These are phyloP conservation scores for Echium plantagineum DNA, from an alignment of 257 asterid genomes.

Conservation along the genomic window DNA sequence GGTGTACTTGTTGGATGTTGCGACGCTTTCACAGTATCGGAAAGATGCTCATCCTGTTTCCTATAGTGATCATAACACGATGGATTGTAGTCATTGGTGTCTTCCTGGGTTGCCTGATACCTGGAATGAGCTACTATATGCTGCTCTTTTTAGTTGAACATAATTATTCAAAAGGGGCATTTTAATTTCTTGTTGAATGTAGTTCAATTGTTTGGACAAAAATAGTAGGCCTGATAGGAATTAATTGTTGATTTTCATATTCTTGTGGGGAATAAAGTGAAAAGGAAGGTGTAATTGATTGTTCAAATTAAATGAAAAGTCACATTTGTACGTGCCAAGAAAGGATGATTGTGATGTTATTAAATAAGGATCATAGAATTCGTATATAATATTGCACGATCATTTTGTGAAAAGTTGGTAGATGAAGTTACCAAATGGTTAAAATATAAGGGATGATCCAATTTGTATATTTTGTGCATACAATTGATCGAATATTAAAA, in stretches of 20 bases:
- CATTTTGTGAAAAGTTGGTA: no score
- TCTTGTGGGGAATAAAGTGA: not conserved
- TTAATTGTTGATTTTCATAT: not conserved
- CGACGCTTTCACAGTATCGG: conserved; percentile 64
- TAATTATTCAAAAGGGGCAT: not conserved
- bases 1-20: conserved; percentile 59
- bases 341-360: not conserved
- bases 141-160: conserved; percentile 35
- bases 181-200: not conserved
- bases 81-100: conserved; percentile 99
- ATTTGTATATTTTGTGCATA: no score
- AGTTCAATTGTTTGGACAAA: not conserved
- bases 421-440: no score
- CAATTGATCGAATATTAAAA: no score
- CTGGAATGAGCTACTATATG: conserved; percentile 70
- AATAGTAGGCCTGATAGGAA: not conserved
- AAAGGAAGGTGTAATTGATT: not conserved
- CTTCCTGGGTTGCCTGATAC: conserved; percentile 95
- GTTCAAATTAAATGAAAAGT: not conserved
- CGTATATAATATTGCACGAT: no score
- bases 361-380: no score
- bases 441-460: no score
- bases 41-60: conserved; percentile 73
- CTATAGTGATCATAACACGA: conserved; percentile 45
- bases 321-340: not conserved